Evolutionary conservation across 495 filamentous ascomycete species (phyloP).

Genomic region (Articulospora tetracladia): DNA sequence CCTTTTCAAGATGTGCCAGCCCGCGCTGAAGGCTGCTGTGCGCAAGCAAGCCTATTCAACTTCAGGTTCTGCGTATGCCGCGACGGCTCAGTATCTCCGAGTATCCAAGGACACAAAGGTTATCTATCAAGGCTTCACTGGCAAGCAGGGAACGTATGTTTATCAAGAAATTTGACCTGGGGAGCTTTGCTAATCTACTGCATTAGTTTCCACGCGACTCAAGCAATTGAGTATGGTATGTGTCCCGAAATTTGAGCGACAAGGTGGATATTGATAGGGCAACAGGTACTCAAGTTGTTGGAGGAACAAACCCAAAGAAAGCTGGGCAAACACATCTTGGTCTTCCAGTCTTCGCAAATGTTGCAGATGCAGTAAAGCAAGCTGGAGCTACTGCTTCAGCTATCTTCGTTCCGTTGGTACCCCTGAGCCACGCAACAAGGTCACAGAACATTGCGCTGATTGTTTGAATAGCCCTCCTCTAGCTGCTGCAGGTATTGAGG

Average conservation of each 20-base stretch:
- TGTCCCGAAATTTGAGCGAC: slow-evolving; percentile 24
- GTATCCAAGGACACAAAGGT: slow-evolving; percentile 92
- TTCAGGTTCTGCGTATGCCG: slow-evolving; percentile 58
- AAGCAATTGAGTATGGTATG: slow-evolving; percentile 97
- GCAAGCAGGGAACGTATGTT: slow-evolving; percentile 96
- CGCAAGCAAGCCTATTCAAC: slow-evolving; percentile 33
- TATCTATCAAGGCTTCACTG: slow-evolving; percentile 96
- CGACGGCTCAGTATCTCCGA: slow-evolving; percentile 85
- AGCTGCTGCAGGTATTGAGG: slow-evolving; percentile 92
- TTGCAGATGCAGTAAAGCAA: slow-evolving; percentile 83
- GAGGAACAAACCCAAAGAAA: slow-evolving; percentile 98
- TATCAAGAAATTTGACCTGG: background rate
- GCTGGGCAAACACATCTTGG: slow-evolving; percentile 86
- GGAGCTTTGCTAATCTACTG: slow-evolving; percentile 15
- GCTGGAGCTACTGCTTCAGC: slow-evolving; percentile 88
- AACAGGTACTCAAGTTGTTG: slow-evolving; percentile 91
- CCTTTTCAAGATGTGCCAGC: slow-evolving; percentile 26
- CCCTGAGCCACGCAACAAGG: background rate
- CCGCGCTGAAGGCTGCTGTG: slow-evolving; percentile 22
- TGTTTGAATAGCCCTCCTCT: slow-evolving; percentile 66
- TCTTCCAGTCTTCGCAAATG: slow-evolving; percentile 88
- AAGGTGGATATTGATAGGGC: slow-evolving; percentile 19
- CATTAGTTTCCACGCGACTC: slow-evolving; percentile 88
- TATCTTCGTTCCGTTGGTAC: slow-evolving; percentile 89
- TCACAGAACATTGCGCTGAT: slow-evolving; percentile 9